Evolutionary conservation across 257 asterid species (phyloP).

Genomic region (Primulina tabacum): DNA sequence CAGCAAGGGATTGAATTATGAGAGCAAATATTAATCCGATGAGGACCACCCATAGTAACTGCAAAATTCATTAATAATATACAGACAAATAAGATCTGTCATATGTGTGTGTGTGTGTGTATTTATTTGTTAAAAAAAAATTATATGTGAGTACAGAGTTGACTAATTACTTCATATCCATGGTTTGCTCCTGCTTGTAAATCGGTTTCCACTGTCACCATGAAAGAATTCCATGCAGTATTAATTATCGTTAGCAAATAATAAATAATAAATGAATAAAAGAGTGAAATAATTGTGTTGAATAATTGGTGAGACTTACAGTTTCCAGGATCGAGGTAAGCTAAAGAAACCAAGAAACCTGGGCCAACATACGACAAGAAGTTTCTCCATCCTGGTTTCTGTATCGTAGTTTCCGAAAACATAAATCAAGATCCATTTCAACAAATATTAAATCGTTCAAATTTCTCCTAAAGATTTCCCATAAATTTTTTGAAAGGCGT

Average conservation of each 20-base stretch:
- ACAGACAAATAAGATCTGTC: not conserved
- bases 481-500: no score
- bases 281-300: not conserved
- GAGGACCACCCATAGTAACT: constrained; percentile 89
- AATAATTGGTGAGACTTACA: constrained; percentile 32
- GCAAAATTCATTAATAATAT: constrained; percentile 8
- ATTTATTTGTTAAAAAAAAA: no score
- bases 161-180: constrained; percentile 58
- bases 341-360: constrained; percentile 86
- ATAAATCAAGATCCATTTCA: not conserved
- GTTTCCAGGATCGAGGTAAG: constrained; percentile 94
- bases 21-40: constrained; percentile 83
- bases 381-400: constrained; percentile 84
- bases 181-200: constrained; percentile 90
- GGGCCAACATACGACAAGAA: constrained; percentile 75
- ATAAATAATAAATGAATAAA: no score
- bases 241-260: not conserved
- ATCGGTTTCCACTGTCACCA: constrained; percentile 80
- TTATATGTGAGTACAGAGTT: not conserved
- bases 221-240: not conserved
- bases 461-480: not conserved
- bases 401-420: not conserved
- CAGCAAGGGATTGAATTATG: constrained; percentile 90
- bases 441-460: not conserved
- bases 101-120: no score